A percentile compares a stretch with the other conserved stretches of the same genome.
Conservation (phyloP, 2,329 filamentous ascomycete species). For the Lecanicillium sp. region DNA sequence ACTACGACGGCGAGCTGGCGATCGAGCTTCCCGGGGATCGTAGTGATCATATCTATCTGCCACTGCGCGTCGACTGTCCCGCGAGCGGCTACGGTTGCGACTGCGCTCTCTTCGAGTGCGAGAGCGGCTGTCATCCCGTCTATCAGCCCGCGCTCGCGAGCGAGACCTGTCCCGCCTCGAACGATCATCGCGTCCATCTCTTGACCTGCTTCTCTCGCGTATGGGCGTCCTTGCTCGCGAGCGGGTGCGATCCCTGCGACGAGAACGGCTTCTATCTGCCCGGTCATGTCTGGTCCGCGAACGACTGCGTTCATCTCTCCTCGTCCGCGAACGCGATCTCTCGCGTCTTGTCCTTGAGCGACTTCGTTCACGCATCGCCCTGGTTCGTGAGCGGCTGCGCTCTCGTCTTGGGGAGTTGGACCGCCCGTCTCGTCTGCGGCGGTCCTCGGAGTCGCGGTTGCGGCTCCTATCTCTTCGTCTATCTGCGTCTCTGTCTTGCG, state of each 20-base stretch:
- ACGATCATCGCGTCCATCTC: slow-evolving; percentile 20
- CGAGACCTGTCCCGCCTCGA: slow-evolving; percentile 20
- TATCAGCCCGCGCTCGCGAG: slow-evolving; percentile 13
- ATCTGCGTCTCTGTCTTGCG: slow-evolving; percentile 32
- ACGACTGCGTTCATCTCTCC: slow-evolving; percentile 25
- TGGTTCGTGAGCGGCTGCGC: slow-evolving; percentile 22
- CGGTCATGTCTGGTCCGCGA: slow-evolving; percentile 24
- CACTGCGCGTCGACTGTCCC: slow-evolving; percentile 12
- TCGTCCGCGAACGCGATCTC: slow-evolving; percentile 30
- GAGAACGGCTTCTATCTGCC: slow-evolving; percentile 26
- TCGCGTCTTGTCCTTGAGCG: slow-evolving; percentile 27
- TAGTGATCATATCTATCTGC: slow-evolving; percentile 20
- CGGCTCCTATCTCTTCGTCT: slow-evolving; percentile 18
- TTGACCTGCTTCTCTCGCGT: slow-evolving; percentile 25
- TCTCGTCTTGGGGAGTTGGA: slow-evolving; percentile 30
- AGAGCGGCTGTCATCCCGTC: slow-evolving; percentile 24
- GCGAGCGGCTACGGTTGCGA: slow-evolving; percentile 15
- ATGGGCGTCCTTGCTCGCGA: slow-evolving; percentile 21
- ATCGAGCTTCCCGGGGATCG: slow-evolving; percentile 21
- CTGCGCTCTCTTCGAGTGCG: slow-evolving; percentile 21
- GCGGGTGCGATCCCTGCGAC: slow-evolving; percentile 28
- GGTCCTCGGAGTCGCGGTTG: slow-evolving; percentile 19
- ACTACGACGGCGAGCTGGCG: slow-evolving; percentile 15
- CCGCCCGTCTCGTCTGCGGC: slow-evolving; percentile 24
- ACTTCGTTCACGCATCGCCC: slow-evolving; percentile 27